Percentiles rank a stretch among this genome's conserved stretches.
These are phyloP conservation scores for Plasmodium gonderi DNA, from an alignment of 169 alveolate species.

Conservation along the genomic window DNA sequence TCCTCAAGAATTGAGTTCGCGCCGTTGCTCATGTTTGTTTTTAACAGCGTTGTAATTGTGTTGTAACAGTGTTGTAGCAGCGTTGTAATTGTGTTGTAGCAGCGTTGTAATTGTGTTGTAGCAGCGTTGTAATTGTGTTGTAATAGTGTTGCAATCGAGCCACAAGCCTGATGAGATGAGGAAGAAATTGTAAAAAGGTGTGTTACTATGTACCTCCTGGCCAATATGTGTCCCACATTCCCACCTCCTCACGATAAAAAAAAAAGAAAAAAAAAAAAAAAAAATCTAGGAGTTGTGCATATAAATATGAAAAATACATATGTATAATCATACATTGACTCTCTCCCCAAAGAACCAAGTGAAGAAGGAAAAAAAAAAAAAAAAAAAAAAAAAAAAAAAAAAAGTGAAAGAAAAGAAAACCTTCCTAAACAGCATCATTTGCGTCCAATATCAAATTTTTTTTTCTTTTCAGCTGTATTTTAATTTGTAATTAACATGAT, in stretches of 20 bases:
- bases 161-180: too few relatives aligned
- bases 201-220: too few relatives aligned
- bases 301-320: background rate
- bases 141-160: too few relatives aligned
- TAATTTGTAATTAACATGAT: background rate
- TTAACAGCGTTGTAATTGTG: background rate
- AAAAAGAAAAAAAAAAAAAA: background rate
- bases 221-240: too few relatives aligned
- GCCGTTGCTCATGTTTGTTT: background rate
- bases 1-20: conserved; percentile 39
- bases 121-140: too few relatives aligned
- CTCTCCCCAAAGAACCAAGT: background rate
- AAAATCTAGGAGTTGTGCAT: background rate
- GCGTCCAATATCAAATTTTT: background rate
- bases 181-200: too few relatives aligned
- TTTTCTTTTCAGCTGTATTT: background rate
- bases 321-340: background rate
- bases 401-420: background rate
- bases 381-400: too few relatives aligned
- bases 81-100: too few relatives aligned
- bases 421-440: background rate
- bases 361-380: too few relatives aligned
- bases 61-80: background rate
- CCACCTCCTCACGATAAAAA: background rate
- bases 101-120: too few relatives aligned